These are phyloP conservation scores for Diaporthe sp. DNA, from an alignment of 2,329 filamentous ascomycete species.

Conservation along the genomic window DNA sequence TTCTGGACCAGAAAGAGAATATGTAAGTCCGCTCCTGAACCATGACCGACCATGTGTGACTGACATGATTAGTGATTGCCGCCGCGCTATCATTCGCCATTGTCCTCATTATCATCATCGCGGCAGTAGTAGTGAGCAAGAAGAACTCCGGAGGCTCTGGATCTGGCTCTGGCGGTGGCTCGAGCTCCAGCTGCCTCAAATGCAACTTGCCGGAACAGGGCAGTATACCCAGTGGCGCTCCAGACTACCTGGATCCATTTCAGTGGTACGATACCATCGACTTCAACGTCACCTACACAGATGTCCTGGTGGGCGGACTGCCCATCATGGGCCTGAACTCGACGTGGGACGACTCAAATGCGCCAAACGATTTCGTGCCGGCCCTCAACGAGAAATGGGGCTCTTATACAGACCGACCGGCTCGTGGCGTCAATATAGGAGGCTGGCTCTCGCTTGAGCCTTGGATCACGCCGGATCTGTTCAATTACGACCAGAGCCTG, in stretches of 20 bases:
- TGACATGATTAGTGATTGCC: constrained; percentile 65
- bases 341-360: constrained; percentile 85
- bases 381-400: constrained; percentile 81
- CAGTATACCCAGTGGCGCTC: constrained; percentile 72
- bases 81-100: constrained; percentile 66
- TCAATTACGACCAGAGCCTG: constrained; percentile 73
- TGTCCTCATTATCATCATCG: constrained; percentile 75
- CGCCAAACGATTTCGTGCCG: constrained; percentile 84
- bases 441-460: constrained; percentile 96
- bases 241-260: constrained; percentile 88
- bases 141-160: constrained; percentile 58
- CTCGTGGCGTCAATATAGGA: constrained; percentile 91
- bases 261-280: constrained; percentile 90
- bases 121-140: constrained; percentile 75
- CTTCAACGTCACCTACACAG: constrained; percentile 96
- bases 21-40: constrained; percentile 59
- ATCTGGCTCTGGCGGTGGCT: constrained; percentile 44
- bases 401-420: constrained; percentile 81
- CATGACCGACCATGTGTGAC: not conserved
- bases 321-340: constrained; percentile 90
- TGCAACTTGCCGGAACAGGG: constrained; percentile 63
- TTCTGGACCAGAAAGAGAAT: constrained; percentile 69
- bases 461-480: constrained; percentile 94
- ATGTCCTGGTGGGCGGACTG: constrained; percentile 85
- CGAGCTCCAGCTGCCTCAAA: constrained; percentile 49